Evolutionary conservation across 1,284 basidiomycete genomes (phyloP).

Genomic region (Boletus smithii): DNA sequence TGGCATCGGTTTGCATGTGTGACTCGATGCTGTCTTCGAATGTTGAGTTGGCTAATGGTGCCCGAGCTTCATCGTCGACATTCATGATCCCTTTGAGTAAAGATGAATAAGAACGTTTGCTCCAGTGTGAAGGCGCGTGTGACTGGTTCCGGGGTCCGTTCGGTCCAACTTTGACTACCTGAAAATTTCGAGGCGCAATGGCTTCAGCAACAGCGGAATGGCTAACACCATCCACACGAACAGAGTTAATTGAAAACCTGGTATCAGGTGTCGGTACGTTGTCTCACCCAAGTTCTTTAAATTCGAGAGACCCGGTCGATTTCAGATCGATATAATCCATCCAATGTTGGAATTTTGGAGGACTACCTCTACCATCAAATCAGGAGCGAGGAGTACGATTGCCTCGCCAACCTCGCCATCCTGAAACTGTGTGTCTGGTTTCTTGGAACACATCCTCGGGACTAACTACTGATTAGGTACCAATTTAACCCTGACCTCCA

Average conservation of each 20-base stretch:
- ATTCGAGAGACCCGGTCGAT: slow-evolving; percentile 9
- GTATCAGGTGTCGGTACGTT: slow-evolving; percentile 87
- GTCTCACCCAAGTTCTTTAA: slow-evolving; percentile 2
- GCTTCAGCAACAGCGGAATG: slow-evolving; percentile 52
- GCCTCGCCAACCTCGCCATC: slow-evolving; percentile 88
- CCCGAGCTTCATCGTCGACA: slow-evolving; percentile 13
- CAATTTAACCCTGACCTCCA: slow-evolving; percentile 95
- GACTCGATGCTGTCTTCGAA: slow-evolving; percentile 5
- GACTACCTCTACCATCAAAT: slow-evolving; percentile 95
- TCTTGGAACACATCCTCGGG: background rate
- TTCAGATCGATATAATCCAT: slow-evolving; percentile 92
- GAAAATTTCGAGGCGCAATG: too few species aligned
- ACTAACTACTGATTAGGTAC: slow-evolving; percentile 57
- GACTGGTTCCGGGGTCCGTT: slow-evolving; percentile 9
- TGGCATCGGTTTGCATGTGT: slow-evolving; percentile 8
- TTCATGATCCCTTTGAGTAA: slow-evolving; percentile 15
- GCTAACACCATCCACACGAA: slow-evolving; percentile 69
- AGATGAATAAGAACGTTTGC: too few species aligned
- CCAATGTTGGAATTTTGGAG: slow-evolving; percentile 88
- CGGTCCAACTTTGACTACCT: slow-evolving; percentile 4
- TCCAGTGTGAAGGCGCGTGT: background rate
- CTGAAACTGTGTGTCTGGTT: slow-evolving; percentile 63
- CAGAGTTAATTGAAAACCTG: slow-evolving; percentile 84
- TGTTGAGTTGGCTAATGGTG: background rate
- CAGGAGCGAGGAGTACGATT: slow-evolving; percentile 86